phyloP scores from a whole-genome alignment of 192 early-diverging fungal species.

The Coemansia sp. region DNA sequence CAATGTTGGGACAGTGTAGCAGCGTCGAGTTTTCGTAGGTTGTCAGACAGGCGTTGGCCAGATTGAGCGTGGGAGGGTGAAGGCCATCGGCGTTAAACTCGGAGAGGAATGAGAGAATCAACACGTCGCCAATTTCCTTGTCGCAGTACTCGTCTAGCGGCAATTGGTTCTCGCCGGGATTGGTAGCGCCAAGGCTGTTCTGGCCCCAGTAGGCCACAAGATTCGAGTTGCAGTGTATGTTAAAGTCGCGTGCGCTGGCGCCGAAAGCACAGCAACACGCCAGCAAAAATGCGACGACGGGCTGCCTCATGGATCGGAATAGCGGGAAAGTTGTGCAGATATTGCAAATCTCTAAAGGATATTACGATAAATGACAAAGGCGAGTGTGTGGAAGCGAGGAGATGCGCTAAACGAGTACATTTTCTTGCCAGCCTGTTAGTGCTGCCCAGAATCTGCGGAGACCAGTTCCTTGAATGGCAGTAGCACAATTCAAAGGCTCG shows the following conservation, averaged over 20 bases:
- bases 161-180: conserved; percentile 45
- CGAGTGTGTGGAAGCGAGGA: not conserved
- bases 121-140: conserved; percentile 49
- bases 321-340: not conserved
- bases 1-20: conserved; percentile 68
- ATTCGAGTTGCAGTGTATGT: conserved; percentile 55
- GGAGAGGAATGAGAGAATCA: conserved; percentile 63
- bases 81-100: conserved; percentile 63
- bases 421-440: not conserved
- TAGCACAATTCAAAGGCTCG: not conserved
- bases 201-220: conserved; percentile 62
- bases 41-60: conserved; percentile 65
- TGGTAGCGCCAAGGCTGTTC: conserved; percentile 57
- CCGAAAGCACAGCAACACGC: conserved; percentile 7
- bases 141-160: conserved; percentile 63
- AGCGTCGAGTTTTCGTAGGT: conserved; percentile 59
- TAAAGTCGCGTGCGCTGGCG: conserved; percentile 40
- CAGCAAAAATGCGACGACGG: conserved; percentile 14
- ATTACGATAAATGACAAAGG: not conserved
- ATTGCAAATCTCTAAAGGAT: not conserved
- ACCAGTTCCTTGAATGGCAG: not conserved
- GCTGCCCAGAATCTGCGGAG: not conserved
- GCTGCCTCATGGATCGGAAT: conserved; percentile 15
- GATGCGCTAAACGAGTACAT: not conserved
- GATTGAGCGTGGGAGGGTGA: conserved; percentile 62